These are phyloP conservation scores for Saccharum hybrid DNA, from an alignment of 202 grass and related monocot species.

Conservation along the genomic window DNA sequence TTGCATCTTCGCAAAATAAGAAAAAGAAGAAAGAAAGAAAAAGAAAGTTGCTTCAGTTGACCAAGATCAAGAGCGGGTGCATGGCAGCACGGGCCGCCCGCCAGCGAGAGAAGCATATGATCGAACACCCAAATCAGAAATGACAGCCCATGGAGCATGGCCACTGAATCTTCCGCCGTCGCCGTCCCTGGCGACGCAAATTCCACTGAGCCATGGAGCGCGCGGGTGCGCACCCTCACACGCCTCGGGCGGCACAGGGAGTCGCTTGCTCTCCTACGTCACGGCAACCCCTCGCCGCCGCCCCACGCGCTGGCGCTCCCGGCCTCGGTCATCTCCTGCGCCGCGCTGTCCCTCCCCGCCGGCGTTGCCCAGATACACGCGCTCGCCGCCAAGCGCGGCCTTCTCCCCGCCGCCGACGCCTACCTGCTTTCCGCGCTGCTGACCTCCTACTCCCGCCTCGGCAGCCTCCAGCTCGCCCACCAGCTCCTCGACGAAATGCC, in stretches of 20 bases:
- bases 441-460: constrained; percentile 58
- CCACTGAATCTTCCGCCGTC: constrained; percentile 15
- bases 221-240: constrained; percentile 38
- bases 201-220: constrained; percentile 53
- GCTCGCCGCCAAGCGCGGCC: constrained; percentile 54
- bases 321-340: constrained; percentile 59
- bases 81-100: background rate
- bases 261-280: constrained; percentile 48
- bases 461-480: constrained; percentile 55
- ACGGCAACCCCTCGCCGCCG: constrained; percentile 43
- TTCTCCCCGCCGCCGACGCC: constrained; percentile 51
- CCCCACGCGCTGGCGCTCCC: constrained; percentile 56
- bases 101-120: background rate
- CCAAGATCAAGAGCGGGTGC: background rate
- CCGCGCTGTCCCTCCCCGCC: constrained; percentile 52
- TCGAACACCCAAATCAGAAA: background rate
- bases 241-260: constrained; percentile 52
- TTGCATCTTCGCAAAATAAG: background rate
- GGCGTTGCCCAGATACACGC: constrained; percentile 58
- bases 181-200: background rate
- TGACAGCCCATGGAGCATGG: constrained; percentile 18
- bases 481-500: constrained; percentile 66
- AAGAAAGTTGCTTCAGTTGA: background rate
- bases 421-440: constrained; percentile 66
- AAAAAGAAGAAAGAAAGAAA: background rate